A percentile compares a stretch with the other conserved stretches of the same genome.
phyloP scores from a whole-genome alignment of 1,284 basidiomycete species.

The Moesziomyces sp. region DNA sequence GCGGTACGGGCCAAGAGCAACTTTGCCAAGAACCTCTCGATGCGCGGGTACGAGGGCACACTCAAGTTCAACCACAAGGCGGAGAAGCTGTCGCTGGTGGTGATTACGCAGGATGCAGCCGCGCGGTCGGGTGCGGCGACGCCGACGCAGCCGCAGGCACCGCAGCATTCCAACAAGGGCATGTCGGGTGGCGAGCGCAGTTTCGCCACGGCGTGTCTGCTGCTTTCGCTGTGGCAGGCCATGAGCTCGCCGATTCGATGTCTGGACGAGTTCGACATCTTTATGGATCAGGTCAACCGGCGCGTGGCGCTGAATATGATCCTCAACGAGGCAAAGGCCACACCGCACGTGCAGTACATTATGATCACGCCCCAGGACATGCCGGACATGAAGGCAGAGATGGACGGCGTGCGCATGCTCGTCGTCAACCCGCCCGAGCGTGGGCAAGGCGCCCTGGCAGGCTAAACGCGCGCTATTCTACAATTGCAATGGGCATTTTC shows the following conservation, averaged over 20 bases:
- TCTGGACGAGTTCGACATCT: constrained; percentile 84
- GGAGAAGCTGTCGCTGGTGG: constrained; percentile 77
- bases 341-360: constrained; percentile 54
- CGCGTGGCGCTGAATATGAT: constrained; percentile 91
- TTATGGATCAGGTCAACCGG: constrained; percentile 94
- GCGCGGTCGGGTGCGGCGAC: constrained; percentile 80
- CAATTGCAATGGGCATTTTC: background rate
- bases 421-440: constrained; percentile 35
- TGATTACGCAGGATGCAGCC: constrained; percentile 65
- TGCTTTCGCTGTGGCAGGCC: constrained; percentile 93
- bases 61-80: constrained; percentile 80
- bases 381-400: constrained; percentile 40
- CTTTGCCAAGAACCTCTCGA: constrained; percentile 83
- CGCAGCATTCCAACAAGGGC: constrained; percentile 67
- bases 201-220: constrained; percentile 92
- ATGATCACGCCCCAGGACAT: constrained; percentile 65
- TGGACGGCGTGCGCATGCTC: constrained; percentile 32
- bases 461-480: background rate
- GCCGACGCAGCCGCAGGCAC: constrained; percentile 73
- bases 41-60: constrained; percentile 74
- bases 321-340: constrained; percentile 40
- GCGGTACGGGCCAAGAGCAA: constrained; percentile 83
- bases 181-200: constrained; percentile 93
- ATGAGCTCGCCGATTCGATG: constrained; percentile 93
- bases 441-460: constrained; percentile 24